phyloP scores from a whole-genome alignment of 148 eudicot species.

The Vaccinium myrtillus region DNA sequence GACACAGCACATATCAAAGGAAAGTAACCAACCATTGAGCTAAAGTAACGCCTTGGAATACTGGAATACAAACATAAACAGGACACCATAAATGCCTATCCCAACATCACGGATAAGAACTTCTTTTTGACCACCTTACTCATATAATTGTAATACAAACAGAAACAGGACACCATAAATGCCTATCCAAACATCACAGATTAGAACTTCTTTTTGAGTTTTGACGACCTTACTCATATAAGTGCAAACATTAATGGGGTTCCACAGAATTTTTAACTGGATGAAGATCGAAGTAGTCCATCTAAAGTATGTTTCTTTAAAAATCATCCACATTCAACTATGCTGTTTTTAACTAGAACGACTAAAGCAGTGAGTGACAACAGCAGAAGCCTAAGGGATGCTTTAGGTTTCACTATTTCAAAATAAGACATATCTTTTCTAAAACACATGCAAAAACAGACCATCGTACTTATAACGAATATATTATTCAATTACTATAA shows the following conservation, averaged over 20 bases:
- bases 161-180: not conserved
- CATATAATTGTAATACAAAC: not conserved
- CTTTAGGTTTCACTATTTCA: not conserved
- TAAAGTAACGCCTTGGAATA: not conserved
- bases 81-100: not conserved
- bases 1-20: not conserved
- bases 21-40: not conserved
- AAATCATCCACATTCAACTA: conserved; percentile 5
- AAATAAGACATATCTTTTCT: not conserved
- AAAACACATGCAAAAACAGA: not conserved
- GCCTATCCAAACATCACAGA: not conserved
- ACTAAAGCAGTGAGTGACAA: not conserved
- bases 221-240: not conserved
- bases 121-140: not conserved
- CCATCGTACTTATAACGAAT: not conserved
- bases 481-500: not conserved
- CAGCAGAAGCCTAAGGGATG: not conserved
- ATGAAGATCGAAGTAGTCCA: not conserved
- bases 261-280: not conserved
- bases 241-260: not conserved
- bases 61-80: not conserved
- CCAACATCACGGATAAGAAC: not conserved
- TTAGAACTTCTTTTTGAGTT: not conserved
- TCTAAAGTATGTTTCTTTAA: not conserved
- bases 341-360: not conserved